Conservation (phyloP, 2,329 filamentous ascomycete species). For the Reticulascus tulasneorum region DNA sequence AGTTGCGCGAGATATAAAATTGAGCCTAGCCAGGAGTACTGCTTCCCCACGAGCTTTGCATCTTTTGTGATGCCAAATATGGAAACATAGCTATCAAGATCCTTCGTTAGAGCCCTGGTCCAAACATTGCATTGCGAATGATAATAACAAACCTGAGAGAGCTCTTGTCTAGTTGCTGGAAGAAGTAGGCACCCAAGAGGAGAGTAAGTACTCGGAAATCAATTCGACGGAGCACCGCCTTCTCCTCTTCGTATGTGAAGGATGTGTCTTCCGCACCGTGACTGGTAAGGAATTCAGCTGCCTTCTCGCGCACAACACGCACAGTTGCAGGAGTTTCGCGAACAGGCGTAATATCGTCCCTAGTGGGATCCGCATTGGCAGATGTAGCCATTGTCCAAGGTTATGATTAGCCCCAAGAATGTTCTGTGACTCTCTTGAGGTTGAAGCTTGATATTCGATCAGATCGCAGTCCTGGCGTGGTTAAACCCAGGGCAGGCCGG, state of each 20-base stretch:
- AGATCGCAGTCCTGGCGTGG: too few species aligned
- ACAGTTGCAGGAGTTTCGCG: background rate
- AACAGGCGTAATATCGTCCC: slow-evolving; percentile 4
- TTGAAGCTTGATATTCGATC: too few species aligned
- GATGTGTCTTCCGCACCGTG: slow-evolving; percentile 29
- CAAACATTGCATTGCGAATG: background rate
- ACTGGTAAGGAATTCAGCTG: slow-evolving; percentile 39
- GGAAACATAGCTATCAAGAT: slow-evolving; percentile 42
- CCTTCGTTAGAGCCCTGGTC: background rate
- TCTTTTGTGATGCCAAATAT: slow-evolving; percentile 59
- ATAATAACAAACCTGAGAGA: slow-evolving; percentile 41
- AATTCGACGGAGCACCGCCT: slow-evolving; percentile 40
- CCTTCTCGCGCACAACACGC: slow-evolving; percentile 29
- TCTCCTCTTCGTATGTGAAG: slow-evolving; percentile 48
- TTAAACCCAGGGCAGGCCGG: too few species aligned
- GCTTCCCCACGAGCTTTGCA: slow-evolving; percentile 36
- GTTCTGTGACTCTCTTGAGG: too few species aligned
- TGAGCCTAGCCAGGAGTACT: slow-evolving; percentile 63
- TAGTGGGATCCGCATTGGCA: too few species aligned
- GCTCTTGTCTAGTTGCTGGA: slow-evolving; percentile 53
- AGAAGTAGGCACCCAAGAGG: slow-evolving; percentile 52
- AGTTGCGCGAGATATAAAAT: slow-evolving; percentile 32
- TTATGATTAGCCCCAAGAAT: too few species aligned
- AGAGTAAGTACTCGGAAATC: slow-evolving; percentile 47
- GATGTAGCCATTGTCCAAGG: background rate